Conservation (phyloP, 2,329 filamentous ascomycete genomes). For the Nothopassalora personata region DNA sequence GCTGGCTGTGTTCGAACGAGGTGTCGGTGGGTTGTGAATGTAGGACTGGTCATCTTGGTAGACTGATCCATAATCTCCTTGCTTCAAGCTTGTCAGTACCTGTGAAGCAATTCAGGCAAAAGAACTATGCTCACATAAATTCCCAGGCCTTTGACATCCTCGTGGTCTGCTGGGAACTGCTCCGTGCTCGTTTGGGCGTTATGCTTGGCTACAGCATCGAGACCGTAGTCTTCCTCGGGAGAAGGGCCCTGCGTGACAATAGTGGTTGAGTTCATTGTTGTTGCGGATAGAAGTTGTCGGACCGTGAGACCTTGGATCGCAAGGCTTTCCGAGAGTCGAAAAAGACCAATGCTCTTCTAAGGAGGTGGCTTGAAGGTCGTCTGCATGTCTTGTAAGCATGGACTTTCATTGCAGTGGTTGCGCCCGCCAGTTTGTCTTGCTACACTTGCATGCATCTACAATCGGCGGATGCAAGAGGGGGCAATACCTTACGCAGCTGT, state of each 20-base stretch:
- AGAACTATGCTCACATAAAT: conserved; percentile 26
- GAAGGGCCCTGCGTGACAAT: conserved; percentile 22
- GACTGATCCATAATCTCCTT: conserved; percentile 23
- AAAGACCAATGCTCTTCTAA: conserved; percentile 12
- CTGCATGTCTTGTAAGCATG: conserved; percentile 34
- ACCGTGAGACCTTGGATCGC: conserved; percentile 19
- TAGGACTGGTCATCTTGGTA: conserved; percentile 25
- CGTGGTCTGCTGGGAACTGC: conserved; percentile 29
- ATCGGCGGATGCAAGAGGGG: conserved; percentile 11
- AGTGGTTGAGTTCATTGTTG: conserved; percentile 25
- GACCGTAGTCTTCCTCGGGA: conserved; percentile 30
- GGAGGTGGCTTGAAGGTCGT: conserved; percentile 12
- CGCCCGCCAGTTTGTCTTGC: conserved; percentile 28
- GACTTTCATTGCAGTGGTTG: conserved; percentile 23
- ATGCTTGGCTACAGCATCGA: conserved; percentile 41
- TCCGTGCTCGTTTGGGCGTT: conserved; percentile 32
- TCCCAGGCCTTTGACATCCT: conserved; percentile 31
- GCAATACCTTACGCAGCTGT: conserved; percentile 29
- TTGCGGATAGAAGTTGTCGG: conserved; percentile 12
- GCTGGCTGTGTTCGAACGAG: conserved; percentile 38
- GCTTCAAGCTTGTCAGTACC: conserved; percentile 20
- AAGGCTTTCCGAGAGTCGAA: conserved; percentile 9
- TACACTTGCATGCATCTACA: conserved; percentile 24
- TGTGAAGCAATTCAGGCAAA: not conserved
- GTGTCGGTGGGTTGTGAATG: conserved; percentile 39